Conservation (phyloP, 2,329 filamentous ascomycete genomes). For the Cladorrhinum sp. region DNA sequence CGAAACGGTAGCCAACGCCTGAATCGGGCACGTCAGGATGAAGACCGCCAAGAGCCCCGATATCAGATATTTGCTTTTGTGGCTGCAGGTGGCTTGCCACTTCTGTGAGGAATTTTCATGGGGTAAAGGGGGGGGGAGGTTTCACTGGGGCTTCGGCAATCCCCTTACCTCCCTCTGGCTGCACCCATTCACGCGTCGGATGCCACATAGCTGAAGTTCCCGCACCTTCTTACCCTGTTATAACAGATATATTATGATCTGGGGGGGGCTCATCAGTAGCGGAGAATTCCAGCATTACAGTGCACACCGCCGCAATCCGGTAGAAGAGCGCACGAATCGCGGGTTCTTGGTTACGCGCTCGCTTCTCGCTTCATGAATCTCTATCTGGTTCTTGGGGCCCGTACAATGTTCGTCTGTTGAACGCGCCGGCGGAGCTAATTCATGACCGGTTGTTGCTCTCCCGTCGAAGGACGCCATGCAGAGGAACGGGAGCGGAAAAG, state of each 20-base stretch:
- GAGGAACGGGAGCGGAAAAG: neutral
- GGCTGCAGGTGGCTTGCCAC: conserved; percentile 7
- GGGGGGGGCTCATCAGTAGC: neutral
- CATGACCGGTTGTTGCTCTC: neutral
- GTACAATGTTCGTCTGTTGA: neutral
- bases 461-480: neutral
- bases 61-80: conserved; percentile 3
- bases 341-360: neutral
- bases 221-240: conserved; percentile 4
- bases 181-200: neutral
- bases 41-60: neutral
- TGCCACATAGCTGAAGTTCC: conserved; percentile 7
- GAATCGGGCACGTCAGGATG: neutral
- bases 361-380: neutral
- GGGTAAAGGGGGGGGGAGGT: neutral
- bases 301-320: neutral
- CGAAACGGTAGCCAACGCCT: conserved; percentile 4
- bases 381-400: neutral
- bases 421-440: neutral
- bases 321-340: neutral
- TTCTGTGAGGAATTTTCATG: conserved; percentile 10
- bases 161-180: no score
- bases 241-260: conserved; percentile 9
- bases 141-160: conserved; percentile 4
- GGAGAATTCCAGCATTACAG: neutral